phyloP scores from a whole-genome alignment of 1,284 basidiomycete species.

The Ceratobasidium sp. region DNA sequence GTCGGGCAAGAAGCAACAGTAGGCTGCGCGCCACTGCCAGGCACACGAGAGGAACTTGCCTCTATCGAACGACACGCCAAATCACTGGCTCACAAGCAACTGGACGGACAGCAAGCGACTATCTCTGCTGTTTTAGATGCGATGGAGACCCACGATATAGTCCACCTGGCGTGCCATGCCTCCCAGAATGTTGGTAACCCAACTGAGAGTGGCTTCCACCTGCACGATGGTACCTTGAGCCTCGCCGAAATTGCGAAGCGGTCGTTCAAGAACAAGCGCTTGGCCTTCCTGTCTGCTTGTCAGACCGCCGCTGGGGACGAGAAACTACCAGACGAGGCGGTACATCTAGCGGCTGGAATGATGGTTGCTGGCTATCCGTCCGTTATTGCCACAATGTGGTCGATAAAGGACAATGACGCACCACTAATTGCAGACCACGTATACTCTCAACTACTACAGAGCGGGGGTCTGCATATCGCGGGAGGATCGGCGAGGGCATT shows the following conservation, averaged over 20 bases:
- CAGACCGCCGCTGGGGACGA: constrained; percentile 10
- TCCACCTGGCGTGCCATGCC: constrained; percentile 12
- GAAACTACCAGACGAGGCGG: not conserved
- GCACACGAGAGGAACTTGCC: constrained; percentile 4
- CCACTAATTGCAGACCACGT: not conserved
- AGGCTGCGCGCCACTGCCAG: not conserved
- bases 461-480: not conserved
- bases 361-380: not conserved
- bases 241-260: not conserved
- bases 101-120: not conserved
- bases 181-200: not conserved
- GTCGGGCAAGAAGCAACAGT: not conserved
- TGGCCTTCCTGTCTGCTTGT: not conserved
- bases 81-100: not conserved
- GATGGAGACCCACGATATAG: not conserved
- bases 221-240: not conserved
- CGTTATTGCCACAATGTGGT: constrained; percentile 33
- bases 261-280: not conserved
- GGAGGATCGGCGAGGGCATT: not conserved
- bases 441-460: not conserved
- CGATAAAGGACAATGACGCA: constrained; percentile 3
- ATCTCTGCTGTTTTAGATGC: not conserved
- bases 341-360: constrained; percentile 3
- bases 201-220: not conserved
- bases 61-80: not conserved